Conservation (phyloP, 108 stramenopile genomes). For the Thalassiosira profunda region DNA sequence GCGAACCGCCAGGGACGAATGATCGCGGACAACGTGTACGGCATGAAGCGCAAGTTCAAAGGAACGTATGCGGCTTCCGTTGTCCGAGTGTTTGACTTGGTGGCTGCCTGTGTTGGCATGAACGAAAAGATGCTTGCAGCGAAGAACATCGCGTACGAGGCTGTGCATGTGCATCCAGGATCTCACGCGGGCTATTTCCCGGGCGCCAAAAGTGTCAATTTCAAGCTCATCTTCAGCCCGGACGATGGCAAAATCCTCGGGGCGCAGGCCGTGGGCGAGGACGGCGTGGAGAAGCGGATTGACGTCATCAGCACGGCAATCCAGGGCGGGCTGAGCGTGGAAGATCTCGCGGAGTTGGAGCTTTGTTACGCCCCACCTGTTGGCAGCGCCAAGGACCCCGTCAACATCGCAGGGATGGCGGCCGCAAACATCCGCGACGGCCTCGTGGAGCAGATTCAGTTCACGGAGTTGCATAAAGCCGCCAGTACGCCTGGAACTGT, state of each 20-base stretch:
- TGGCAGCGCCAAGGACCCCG: conserved; percentile 70
- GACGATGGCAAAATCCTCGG: conserved; percentile 62
- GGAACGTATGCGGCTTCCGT: conserved; percentile 73
- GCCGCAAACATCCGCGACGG: conserved; percentile 73
- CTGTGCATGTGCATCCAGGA: conserved; percentile 71
- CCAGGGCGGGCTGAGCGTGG: conserved; percentile 61
- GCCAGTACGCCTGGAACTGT: conserved; percentile 41
- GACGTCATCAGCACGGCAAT: conserved; percentile 79
- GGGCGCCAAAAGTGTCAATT: conserved; percentile 62
- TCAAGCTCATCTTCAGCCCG: conserved; percentile 66
- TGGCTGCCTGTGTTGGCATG: conserved; percentile 69
- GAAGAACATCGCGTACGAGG: conserved; percentile 48
- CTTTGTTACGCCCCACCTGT: conserved; percentile 79
- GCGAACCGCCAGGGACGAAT: conserved; percentile 79
- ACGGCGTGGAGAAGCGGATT: conserved; percentile 76
- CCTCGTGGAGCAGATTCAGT: conserved; percentile 65
- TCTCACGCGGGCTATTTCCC: conserved; percentile 72
- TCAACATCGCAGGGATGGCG: conserved; percentile 78
- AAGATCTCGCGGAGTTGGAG: conserved; percentile 66
- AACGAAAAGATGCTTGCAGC: conserved; percentile 68
- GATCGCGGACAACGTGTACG: conserved; percentile 73
- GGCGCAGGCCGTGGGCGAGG: conserved; percentile 75
- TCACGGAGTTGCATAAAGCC: conserved; percentile 55
- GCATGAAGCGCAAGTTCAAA: conserved; percentile 60
- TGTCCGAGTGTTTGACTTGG: conserved; percentile 61